Percentiles rank a stretch among this genome's conserved stretches.
Conservation (phyloP, 176 grass and related monocot species). For the Neostapfia colusana region DNA sequence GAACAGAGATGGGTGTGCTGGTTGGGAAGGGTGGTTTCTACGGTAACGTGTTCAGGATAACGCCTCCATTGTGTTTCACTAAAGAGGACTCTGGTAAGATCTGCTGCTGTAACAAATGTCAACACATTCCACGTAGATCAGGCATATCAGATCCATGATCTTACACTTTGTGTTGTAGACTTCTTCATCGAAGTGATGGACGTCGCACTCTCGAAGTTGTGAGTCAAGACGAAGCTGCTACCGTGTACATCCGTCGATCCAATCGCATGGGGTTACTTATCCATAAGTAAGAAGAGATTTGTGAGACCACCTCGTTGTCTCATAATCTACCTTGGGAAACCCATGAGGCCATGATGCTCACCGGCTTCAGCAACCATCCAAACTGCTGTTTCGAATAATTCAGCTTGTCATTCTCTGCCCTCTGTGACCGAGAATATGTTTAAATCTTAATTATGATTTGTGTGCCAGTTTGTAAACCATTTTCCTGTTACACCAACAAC, state of each 20-base stretch:
- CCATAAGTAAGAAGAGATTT: slow-evolving; percentile 50
- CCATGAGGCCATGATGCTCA: slow-evolving; percentile 14
- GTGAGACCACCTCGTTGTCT: slow-evolving; percentile 88
- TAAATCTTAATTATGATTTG: slow-evolving; percentile 3
- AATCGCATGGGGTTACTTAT: slow-evolving; percentile 21
- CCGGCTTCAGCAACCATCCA: neutral
- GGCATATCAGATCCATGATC: neutral
- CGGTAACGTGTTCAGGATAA: slow-evolving; percentile 93
- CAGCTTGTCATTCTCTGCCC: neutral
- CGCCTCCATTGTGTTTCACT: slow-evolving; percentile 83
- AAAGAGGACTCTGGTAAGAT: slow-evolving; percentile 75
- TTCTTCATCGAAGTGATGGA: slow-evolving; percentile 80
- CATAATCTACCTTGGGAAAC: slow-evolving; percentile 23
- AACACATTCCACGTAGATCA: neutral
- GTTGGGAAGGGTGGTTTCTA: slow-evolving; percentile 89
- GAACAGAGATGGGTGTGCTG: slow-evolving; percentile 85
- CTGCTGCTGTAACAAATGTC: neutral
- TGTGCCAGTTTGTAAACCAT: neutral
- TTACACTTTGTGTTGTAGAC: slow-evolving; percentile 42
- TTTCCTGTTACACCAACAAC: neutral
- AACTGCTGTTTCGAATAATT: neutral
- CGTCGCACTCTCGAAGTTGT: slow-evolving; percentile 77
- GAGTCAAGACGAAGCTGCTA: slow-evolving; percentile 38
- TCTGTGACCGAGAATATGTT: neutral
- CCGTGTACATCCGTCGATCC: slow-evolving; percentile 2